phyloP scores from a whole-genome alignment of 805 yeast species.

The Spathaspora girioi region DNA sequence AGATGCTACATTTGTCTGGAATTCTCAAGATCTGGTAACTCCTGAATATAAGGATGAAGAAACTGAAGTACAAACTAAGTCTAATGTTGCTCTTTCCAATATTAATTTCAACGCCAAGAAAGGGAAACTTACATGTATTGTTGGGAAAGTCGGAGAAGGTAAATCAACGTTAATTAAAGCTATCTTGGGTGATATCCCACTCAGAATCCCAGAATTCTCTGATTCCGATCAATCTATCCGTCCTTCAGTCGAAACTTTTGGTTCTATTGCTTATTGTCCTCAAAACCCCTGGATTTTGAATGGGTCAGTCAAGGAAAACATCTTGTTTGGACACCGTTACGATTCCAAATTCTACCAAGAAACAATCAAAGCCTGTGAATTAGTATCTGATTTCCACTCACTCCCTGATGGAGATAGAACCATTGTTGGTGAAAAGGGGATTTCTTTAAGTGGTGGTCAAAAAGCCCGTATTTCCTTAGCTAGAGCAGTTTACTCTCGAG shows the following conservation, averaged over 20 bases:
- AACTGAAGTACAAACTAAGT: constrained; percentile 10
- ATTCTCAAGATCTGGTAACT: constrained; percentile 6
- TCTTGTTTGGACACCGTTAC: constrained; percentile 32
- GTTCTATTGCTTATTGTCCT: constrained; percentile 37
- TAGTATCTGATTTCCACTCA: constrained; percentile 28
- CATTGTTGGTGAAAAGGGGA: constrained; percentile 44
- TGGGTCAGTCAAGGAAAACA: constrained; percentile 37
- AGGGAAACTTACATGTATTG: constrained; percentile 38
- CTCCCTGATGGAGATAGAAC: constrained; percentile 41
- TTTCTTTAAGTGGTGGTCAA: constrained; percentile 41
- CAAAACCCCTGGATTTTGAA: constrained; percentile 42
- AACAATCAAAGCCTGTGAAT: constrained; percentile 36
- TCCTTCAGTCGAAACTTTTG: constrained; percentile 19
- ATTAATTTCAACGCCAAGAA: constrained; percentile 30
- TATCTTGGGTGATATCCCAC: constrained; percentile 30
- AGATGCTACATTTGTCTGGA: constrained; percentile 32
- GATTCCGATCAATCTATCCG: constrained; percentile 10
- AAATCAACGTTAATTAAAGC: constrained; percentile 35
- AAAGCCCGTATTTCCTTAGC: constrained; percentile 41
- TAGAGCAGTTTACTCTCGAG: constrained; percentile 39
- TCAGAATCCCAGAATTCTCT: constrained; percentile 6
- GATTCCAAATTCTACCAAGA: constrained; percentile 28
- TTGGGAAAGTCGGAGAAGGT: constrained; percentile 40
- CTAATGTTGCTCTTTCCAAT: constrained; percentile 26
- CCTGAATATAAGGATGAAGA: constrained; percentile 16